Conservation (phyloP, 116 monocot genomes). For the Dioscorea cayenensis region DNA sequence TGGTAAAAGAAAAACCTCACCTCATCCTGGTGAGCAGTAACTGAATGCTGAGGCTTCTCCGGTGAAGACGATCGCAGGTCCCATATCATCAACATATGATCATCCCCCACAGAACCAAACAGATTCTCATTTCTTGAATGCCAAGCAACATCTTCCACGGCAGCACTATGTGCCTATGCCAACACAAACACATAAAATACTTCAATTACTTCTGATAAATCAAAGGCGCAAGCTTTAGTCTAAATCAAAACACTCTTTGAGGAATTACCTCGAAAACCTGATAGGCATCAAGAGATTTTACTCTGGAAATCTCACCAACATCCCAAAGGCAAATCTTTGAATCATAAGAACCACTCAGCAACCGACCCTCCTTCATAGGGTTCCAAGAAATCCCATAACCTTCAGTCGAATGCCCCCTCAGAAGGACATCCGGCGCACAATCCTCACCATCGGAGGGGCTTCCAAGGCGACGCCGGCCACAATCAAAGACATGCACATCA, state of each 20-base stretch:
- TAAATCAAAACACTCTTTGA: background rate
- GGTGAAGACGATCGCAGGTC: slow-evolving; percentile 60
- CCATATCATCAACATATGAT: slow-evolving; percentile 89
- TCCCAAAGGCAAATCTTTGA: slow-evolving; percentile 91
- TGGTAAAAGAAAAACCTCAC: slow-evolving; percentile 16
- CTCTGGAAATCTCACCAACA: slow-evolving; percentile 18
- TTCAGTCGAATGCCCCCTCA: slow-evolving; percentile 63
- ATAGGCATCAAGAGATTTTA: slow-evolving; percentile 35
- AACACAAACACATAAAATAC: background rate
- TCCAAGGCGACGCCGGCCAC: slow-evolving; percentile 1
- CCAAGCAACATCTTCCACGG: slow-evolving; percentile 94
- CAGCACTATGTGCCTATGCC: slow-evolving; percentile 52
- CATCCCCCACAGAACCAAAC: slow-evolving; percentile 95
- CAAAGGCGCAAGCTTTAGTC: background rate
- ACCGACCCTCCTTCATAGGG: slow-evolving; percentile 56
- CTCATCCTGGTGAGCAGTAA: slow-evolving; percentile 73
- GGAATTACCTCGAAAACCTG: slow-evolving; percentile 73
- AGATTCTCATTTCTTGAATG: slow-evolving; percentile 68
- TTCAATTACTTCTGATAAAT: background rate
- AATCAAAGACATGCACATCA: slow-evolving; percentile 71
- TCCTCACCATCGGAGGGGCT: slow-evolving; percentile 5
- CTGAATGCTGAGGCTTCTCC: slow-evolving; percentile 47
- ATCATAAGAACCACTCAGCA: slow-evolving; percentile 87
- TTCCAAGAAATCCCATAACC: slow-evolving; percentile 93
- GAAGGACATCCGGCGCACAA: slow-evolving; percentile 35